Evolutionary conservation across 257 asterid species (phyloP), one percentile per base, ranked within the genome.

Genomic region (Prunella vulgaris): DNA sequence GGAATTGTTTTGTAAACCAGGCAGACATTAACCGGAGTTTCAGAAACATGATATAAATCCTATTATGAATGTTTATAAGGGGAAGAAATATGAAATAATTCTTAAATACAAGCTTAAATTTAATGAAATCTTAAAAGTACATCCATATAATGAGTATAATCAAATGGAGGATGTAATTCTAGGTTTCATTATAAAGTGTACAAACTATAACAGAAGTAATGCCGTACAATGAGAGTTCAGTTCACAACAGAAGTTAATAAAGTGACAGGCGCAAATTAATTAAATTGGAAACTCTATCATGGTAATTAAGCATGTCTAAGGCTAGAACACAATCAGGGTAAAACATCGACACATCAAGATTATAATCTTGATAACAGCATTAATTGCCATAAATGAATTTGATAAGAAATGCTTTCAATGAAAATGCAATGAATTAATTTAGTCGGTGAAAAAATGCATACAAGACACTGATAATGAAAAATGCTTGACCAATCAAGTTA

Each of bases 311-410:
- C 67, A 58, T 18, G 52, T 33, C 52, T 5, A 30, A 32, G 9
- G 40, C 18, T 46, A 60, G 25, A 46, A 57, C 40, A 25, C 14
- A 38, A 30, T 51, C 61, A 33, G 13, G 48, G 28, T 7, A 7
- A 32, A 48, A 32, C 28, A 64, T 0, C 60, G 13, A 71, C 56
- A 74, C 52, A 3, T 4, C 28, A 30, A 46, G 28, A n/a, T 63
- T 49, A 20, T 22, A 65, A 49, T 58, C 58, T 13, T 65, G 59
- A 32, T 28, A 60, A 62, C 66, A 59, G 73, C 37, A 61, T 25
- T 27, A 65, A 40, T 30, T 68, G 32, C n/a, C 10, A 27, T 51
- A 13, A 61, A 48, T 66, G 12, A 60, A 58, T 48, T 9, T 49
- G 37, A 69, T 62, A 46, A 60, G 20, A 38, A 37, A 21, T n/a